Conservation (phyloP, 83 land plant genomes). For the Picea mariana region DNA sequence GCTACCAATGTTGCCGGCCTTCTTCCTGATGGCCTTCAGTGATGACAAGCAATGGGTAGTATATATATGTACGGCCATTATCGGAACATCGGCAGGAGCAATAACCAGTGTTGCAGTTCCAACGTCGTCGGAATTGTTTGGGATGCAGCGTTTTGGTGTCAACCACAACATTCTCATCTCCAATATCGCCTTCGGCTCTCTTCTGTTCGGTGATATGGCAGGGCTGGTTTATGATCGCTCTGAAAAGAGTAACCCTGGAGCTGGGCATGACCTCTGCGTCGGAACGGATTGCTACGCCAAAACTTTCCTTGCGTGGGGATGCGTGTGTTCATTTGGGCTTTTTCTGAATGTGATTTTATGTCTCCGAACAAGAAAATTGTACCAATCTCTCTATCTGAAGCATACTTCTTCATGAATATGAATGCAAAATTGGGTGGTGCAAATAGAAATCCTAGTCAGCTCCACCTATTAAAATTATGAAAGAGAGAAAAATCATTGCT, state of each 20-base stretch:
- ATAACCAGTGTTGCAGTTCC: slow-evolving; percentile 55
- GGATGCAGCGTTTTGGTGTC: slow-evolving; percentile 44
- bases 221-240: slow-evolving; percentile 46
- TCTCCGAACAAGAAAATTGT: slow-evolving; percentile 35
- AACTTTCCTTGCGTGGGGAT: slow-evolving; percentile 53
- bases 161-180: slow-evolving; percentile 70
- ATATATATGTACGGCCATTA: slow-evolving; percentile 27
- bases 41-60: slow-evolving; percentile 20
- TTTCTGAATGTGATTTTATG: slow-evolving; percentile 26
- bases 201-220: slow-evolving; percentile 51
- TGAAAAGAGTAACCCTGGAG: not conserved
- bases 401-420: not conserved
- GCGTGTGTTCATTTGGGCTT: slow-evolving; percentile 38
- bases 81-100: slow-evolving; percentile 60
- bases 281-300: slow-evolving; percentile 40
- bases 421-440: not conserved
- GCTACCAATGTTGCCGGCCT: slow-evolving; percentile 44
- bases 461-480: too few species aligned
- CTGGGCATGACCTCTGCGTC: slow-evolving; percentile 27
- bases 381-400: not conserved
- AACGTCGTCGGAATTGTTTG: slow-evolving; percentile 58
- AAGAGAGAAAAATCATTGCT: too few species aligned
- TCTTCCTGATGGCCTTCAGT: slow-evolving; percentile 31
- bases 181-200: slow-evolving; percentile 64
- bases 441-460: too few species aligned